Conservation (phyloP, 345 rosid species). For the Tarenaya hassleriana region DNA sequence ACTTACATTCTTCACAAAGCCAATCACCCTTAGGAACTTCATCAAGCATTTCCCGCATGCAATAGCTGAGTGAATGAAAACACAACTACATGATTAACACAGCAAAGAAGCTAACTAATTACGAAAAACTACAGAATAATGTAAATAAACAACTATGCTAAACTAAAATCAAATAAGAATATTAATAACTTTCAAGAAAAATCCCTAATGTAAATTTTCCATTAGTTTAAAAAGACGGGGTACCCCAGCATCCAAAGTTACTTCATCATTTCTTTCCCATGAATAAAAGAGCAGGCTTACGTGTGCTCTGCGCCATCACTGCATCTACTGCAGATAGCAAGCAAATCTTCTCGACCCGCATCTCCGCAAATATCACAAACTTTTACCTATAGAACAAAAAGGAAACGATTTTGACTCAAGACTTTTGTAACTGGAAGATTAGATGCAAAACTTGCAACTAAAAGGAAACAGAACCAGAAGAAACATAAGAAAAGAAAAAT, state of each 20-base stretch:
- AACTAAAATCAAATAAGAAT: not conserved
- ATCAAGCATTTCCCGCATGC: conserved; percentile 87
- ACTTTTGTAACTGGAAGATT: no score
- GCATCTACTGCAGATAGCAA: conserved; percentile 87
- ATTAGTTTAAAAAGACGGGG: conserved; percentile 9
- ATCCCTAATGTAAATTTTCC: conserved; percentile 1
- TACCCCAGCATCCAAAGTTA: conserved; percentile 3
- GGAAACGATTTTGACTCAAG: no score
- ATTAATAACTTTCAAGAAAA: conserved; percentile 9
- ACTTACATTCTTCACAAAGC: conserved; percentile 96
- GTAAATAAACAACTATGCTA: conserved; percentile 15
- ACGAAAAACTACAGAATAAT: conserved; percentile 12
- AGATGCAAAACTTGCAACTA: conserved; percentile 1
- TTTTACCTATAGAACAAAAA: conserved; percentile 70
- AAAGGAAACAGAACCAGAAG: not conserved
- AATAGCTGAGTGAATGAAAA: conserved; percentile 58
- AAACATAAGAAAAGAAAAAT: not conserved
- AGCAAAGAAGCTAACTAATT: conserved; percentile 10
- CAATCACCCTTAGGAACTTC: conserved; percentile 87
- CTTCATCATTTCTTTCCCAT: conserved; percentile 1
- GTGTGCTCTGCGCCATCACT: conserved; percentile 98
- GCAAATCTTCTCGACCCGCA: conserved; percentile 96
- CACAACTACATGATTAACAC: conserved; percentile 10
- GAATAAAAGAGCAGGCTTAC: conserved; percentile 44
- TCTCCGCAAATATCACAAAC: conserved; percentile 99